A percentile compares a stretch with the other conserved stretches of the same genome.
These are phyloP conservation scores for Brettanomyces nanus DNA, from an alignment of 805 yeast genomes.

Conservation along the genomic window DNA sequence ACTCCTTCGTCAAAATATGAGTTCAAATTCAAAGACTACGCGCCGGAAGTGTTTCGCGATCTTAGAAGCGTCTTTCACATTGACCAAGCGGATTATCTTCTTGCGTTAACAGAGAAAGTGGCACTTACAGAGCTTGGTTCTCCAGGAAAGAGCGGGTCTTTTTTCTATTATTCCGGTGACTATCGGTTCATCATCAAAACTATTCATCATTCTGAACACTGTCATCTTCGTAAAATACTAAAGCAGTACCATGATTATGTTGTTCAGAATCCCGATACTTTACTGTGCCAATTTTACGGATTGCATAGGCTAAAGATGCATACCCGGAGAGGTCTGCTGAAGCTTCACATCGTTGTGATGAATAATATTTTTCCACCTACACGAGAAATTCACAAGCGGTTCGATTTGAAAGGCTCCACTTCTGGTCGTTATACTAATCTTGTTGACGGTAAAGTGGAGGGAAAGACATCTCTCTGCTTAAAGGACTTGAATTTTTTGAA, in stretches of 20 bases:
- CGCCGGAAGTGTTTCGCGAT: constrained; percentile 90
- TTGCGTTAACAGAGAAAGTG: constrained; percentile 88
- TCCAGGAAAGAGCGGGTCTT: constrained; percentile 95
- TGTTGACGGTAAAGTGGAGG: constrained; percentile 22
- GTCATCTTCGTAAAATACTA: constrained; percentile 64
- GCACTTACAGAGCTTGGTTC: constrained; percentile 87
- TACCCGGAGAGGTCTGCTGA: constrained; percentile 37
- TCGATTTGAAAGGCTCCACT: constrained; percentile 89
- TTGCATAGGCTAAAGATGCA: constrained; percentile 91
- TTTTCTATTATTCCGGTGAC: constrained; percentile 91
- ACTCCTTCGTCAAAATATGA: constrained; percentile 94
- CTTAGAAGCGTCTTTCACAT: constrained; percentile 71
- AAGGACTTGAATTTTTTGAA: constrained; percentile 90
- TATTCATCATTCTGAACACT: constrained; percentile 88
- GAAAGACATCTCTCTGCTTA: constrained; percentile 38
- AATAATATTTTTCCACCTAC: constrained; percentile 94
- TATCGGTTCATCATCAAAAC: constrained; percentile 93
- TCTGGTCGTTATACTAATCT: constrained; percentile 61
- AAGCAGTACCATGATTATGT: constrained; percentile 77
- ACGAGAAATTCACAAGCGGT: constrained; percentile 74
- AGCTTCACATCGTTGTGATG: constrained; percentile 92
- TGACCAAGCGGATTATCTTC: constrained; percentile 92
- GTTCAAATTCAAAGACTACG: constrained; percentile 92
- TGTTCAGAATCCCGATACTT: constrained; percentile 74
- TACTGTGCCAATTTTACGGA: constrained; percentile 94